phyloP scores from a whole-genome alignment of 1,284 basidiomycete genomes.

The Sphagnurus paluster region DNA sequence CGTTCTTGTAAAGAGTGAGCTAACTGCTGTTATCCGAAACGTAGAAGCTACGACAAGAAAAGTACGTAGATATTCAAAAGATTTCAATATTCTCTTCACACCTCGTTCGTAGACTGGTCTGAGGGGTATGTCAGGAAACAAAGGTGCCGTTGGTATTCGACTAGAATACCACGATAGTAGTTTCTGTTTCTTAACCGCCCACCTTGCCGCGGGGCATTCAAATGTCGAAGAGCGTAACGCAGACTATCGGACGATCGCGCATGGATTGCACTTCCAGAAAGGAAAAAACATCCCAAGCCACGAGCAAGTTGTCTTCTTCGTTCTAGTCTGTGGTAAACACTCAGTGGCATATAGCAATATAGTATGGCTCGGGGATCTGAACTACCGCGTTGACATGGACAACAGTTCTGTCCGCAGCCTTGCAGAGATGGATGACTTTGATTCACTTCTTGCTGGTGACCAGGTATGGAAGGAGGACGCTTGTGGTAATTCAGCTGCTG shows the following conservation, averaged over 20 bases:
- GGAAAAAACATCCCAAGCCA: constrained; percentile 90
- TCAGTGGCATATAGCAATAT: constrained; percentile 59
- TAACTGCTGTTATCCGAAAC: constrained; percentile 81
- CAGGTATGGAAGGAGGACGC: constrained; percentile 57
- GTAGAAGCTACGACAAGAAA: constrained; percentile 94
- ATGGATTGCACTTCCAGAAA: constrained; percentile 82
- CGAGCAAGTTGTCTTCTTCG: constrained; percentile 65
- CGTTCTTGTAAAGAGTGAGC: constrained; percentile 76
- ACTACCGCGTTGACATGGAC: constrained; percentile 90
- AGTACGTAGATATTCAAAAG: constrained; percentile 39
- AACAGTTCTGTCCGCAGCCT: constrained; percentile 78
- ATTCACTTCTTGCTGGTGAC: constrained; percentile 77
- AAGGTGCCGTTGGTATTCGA: constrained; percentile 92
- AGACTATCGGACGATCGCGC: constrained; percentile 88
- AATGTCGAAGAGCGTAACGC: constrained; percentile 91
- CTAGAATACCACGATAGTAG: constrained; percentile 89
- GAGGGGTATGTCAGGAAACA: constrained; percentile 97
- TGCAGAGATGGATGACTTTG: constrained; percentile 66
- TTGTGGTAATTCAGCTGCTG: background rate
- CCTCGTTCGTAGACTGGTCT: constrained; percentile 79
- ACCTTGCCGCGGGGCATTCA: constrained; percentile 91
- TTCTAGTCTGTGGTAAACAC: background rate
- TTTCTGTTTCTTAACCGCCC: constrained; percentile 95
- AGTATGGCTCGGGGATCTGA: constrained; percentile 93
- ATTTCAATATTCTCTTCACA: constrained; percentile 2